Conservation (phyloP, 78 protist species). For the Dictyostelium brefeldianum region DNA sequence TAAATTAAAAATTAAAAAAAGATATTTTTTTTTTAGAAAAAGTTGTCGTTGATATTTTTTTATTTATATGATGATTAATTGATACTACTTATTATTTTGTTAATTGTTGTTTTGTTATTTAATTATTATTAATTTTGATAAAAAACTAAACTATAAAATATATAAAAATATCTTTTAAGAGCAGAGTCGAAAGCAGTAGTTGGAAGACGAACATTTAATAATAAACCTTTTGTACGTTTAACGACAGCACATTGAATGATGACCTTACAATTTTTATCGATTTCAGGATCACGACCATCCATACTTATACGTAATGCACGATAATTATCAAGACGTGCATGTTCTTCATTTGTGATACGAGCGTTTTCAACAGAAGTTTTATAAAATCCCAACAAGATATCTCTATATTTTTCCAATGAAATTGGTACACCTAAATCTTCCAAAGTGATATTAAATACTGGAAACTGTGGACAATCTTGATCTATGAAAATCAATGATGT, state of each 20-base stretch:
- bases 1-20: no score
- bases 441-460: slow-evolving; percentile 33
- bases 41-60: no score
- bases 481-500: neutral
- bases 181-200: neutral
- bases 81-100: no score
- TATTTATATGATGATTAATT: no score
- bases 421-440: slow-evolving; percentile 51
- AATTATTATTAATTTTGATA: neutral
- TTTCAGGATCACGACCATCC: slow-evolving; percentile 35
- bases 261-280: slow-evolving; percentile 7
- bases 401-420: slow-evolving; percentile 6
- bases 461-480: neutral
- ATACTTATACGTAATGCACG: neutral
- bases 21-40: no score
- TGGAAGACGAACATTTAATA: slow-evolving; percentile 36
- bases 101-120: no score
- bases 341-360: neutral
- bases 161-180: slow-evolving; percentile 5
- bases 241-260: slow-evolving; percentile 59
- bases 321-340: slow-evolving; percentile 25
- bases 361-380: neutral
- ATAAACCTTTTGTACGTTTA: slow-evolving; percentile 42
- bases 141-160: slow-evolving; percentile 23
- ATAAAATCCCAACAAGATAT: neutral